Percentiles rank a stretch among this genome's conserved stretches.
Evolutionary conservation across 2,329 filamentous ascomycete genomes (phyloP).

Genomic region (Penicillium thymicola): DNA sequence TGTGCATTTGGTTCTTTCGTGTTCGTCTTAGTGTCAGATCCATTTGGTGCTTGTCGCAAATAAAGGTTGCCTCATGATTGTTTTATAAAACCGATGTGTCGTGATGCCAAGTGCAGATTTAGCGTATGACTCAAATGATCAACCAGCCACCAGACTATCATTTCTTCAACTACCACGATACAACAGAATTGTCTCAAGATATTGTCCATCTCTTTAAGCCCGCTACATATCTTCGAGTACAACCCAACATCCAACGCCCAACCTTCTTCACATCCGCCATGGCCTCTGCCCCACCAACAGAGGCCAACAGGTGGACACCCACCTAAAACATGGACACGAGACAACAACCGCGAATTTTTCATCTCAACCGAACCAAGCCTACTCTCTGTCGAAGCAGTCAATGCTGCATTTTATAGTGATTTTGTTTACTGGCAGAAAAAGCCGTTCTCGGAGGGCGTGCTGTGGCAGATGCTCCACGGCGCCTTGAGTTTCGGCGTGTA

Average conservation of each 20-base stretch:
- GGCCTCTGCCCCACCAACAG: conserved; percentile 17
- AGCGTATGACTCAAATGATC: too few relatives aligned
- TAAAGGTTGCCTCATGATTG: too few relatives aligned
- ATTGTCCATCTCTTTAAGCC: not conserved
- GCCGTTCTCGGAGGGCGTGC: conserved; percentile 16
- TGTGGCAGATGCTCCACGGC: conserved; percentile 21
- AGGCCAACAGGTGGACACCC: conserved; percentile 10
- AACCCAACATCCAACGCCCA: not conserved
- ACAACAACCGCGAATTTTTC: conserved; percentile 13
- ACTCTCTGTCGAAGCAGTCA: conserved; percentile 19
- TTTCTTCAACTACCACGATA: not conserved
- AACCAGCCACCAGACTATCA: not conserved
- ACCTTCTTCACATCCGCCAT: conserved; percentile 1
- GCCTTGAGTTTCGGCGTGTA: conserved; percentile 24
- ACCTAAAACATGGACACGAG: conserved; percentile 19
- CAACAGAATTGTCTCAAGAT: not conserved
- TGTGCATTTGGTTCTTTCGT: too few relatives aligned
- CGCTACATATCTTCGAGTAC: not conserved
- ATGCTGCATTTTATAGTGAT: conserved; percentile 14
- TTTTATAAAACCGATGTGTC: too few relatives aligned
- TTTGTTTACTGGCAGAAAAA: conserved; percentile 19
- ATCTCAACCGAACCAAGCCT: conserved; percentile 19
- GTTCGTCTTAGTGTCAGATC: too few relatives aligned
- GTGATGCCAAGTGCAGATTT: too few relatives aligned
- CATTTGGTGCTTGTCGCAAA: too few relatives aligned